These are phyloP conservation scores for Copromyces sp. DNA, from an alignment of 495 filamentous ascomycete genomes.

Conservation along the genomic window DNA sequence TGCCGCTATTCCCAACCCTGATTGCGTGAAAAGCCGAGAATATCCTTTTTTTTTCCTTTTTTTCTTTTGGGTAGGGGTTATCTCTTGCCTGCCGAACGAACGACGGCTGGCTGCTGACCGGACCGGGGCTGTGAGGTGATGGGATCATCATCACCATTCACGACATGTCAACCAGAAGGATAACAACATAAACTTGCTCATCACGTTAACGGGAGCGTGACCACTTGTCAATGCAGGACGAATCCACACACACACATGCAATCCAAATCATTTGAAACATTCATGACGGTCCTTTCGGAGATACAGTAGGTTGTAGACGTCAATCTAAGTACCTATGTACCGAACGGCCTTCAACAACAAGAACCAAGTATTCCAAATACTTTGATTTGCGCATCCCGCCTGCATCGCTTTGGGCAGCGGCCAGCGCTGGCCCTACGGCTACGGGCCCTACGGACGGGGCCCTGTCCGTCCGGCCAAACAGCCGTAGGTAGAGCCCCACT, in stretches of 20 bases:
- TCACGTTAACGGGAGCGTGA: background rate
- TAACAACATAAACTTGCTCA: background rate
- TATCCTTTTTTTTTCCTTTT: background rate
- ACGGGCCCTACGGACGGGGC: background rate
- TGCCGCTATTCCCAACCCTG: background rate
- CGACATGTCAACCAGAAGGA: background rate
- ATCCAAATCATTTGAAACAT: background rate
- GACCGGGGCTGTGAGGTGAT: background rate
- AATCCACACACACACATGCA: background rate
- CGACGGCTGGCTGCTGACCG: background rate
- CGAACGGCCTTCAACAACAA: background rate
- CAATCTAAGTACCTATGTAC: background rate
- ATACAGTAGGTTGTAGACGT: background rate
- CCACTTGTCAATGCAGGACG: background rate
- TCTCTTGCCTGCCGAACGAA: background rate
- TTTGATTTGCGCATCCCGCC: background rate
- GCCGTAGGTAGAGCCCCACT: background rate
- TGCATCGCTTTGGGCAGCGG: background rate
- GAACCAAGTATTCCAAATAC: background rate
- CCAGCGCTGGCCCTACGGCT: background rate
- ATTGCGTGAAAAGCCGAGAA: background rate
- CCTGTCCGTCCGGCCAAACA: background rate
- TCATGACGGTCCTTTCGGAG: background rate
- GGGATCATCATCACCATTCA: background rate
- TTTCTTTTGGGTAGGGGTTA: background rate